Conservation (phyloP, 2,329 filamentous ascomycete genomes). For the Didymella pinodella region DNA sequence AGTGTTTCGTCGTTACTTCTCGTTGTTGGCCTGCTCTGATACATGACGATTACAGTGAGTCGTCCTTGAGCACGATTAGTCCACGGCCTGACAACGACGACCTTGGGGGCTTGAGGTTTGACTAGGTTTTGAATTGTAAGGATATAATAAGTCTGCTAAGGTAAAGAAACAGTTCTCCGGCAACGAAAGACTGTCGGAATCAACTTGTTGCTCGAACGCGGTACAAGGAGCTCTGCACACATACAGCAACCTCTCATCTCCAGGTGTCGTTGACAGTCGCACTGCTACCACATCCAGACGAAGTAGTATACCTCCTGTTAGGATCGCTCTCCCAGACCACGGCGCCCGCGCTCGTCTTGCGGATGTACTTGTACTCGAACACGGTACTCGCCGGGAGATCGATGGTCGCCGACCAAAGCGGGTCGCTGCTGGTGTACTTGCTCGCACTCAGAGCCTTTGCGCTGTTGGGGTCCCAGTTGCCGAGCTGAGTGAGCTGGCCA, state of each 20-base stretch:
- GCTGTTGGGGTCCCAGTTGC: slow-evolving; percentile 53
- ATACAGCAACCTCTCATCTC: slow-evolving; percentile 14
- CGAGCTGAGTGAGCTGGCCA: slow-evolving; percentile 54
- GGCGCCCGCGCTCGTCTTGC: slow-evolving; percentile 54
- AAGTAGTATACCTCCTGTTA: slow-evolving; percentile 52
- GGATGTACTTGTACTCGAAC: slow-evolving; percentile 57
- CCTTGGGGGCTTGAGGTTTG: too few relatives aligned
- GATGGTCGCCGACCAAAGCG: slow-evolving; percentile 56
- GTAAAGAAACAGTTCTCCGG: too few relatives aligned
- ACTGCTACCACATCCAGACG: slow-evolving; percentile 31
- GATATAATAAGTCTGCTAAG: too few relatives aligned
- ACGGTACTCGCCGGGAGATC: slow-evolving; percentile 52
- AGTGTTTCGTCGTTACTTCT: too few relatives aligned
- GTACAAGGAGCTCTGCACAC: too few relatives aligned
- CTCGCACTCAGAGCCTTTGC: slow-evolving; percentile 52
- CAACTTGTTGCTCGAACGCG: too few relatives aligned
- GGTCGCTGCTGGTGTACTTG: slow-evolving; percentile 54
- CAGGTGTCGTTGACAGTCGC: slow-evolving; percentile 32
- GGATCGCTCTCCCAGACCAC: slow-evolving; percentile 56
- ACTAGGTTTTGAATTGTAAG: too few relatives aligned
- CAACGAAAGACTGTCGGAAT: too few relatives aligned
- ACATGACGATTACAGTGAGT: too few relatives aligned
- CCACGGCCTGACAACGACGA: too few relatives aligned
- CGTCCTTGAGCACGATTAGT: too few relatives aligned
- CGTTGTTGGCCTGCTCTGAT: too few relatives aligned